Evolutionary conservation across 495 filamentous ascomycete species (phyloP).

Genomic region (Hypoxylon trugodes): DNA sequence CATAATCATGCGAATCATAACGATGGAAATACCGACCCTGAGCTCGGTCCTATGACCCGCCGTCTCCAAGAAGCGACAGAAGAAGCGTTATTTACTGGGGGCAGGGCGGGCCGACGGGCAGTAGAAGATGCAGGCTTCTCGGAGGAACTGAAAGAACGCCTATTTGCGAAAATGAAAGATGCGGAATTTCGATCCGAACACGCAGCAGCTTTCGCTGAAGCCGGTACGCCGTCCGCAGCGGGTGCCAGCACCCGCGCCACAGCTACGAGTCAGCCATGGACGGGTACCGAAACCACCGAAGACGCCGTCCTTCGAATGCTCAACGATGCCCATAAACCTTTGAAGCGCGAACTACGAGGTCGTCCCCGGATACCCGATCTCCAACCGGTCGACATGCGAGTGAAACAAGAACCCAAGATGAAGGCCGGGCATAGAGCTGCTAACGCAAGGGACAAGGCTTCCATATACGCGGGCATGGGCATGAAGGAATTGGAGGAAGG

Average conservation of each 20-base stretch:
- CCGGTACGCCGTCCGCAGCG: constrained; percentile 68
- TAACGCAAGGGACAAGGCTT: constrained; percentile 79
- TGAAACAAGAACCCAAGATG: constrained; percentile 51
- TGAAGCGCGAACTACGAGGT: constrained; percentile 57
- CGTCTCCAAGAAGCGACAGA: constrained; percentile 83
- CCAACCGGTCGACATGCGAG: constrained; percentile 66
- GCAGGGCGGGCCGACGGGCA: constrained; percentile 74
- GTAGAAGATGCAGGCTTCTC: constrained; percentile 87
- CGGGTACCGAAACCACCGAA: constrained; percentile 73
- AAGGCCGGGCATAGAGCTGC: constrained; percentile 69
- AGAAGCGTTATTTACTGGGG: constrained; percentile 75
- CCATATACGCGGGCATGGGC: constrained; percentile 70
- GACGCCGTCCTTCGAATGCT: constrained; percentile 91
- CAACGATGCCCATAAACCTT: constrained; percentile 78
- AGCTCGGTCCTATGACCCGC: constrained; percentile 72
- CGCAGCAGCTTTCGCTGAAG: constrained; percentile 72
- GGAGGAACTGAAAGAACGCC: constrained; percentile 77
- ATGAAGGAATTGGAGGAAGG: constrained; percentile 60
- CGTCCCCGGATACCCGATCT: constrained; percentile 61
- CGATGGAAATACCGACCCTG: constrained; percentile 9
- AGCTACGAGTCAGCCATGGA: constrained; percentile 79
- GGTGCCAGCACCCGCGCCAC: constrained; percentile 76
- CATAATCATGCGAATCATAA: neutral
- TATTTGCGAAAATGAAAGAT: constrained; percentile 77
- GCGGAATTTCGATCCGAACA: constrained; percentile 76